phyloP scores from a whole-genome alignment of 2,329 filamentous ascomycete species.

The Trichoderma sp. region DNA sequence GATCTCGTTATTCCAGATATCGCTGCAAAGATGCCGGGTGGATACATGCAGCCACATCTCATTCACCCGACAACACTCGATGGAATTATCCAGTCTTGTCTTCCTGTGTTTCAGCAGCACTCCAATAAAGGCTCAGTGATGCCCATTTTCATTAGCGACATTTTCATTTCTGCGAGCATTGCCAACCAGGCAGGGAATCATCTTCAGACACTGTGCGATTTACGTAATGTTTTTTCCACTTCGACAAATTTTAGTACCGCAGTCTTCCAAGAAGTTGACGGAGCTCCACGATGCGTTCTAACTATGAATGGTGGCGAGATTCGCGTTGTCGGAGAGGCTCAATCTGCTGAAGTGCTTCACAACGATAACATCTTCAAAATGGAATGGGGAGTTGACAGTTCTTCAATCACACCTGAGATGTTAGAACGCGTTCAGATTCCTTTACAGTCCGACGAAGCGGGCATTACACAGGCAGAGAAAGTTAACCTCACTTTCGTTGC shows the following conservation, averaged over 20 bases:
- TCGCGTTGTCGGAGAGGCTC: constrained; percentile 13
- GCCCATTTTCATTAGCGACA: constrained; percentile 13
- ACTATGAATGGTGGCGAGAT: constrained; percentile 16
- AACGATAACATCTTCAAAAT: constrained; percentile 16
- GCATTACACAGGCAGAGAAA: constrained; percentile 17
- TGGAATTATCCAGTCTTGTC: constrained; percentile 57
- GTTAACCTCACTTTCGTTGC: constrained; percentile 9
- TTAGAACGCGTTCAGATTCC: neutral
- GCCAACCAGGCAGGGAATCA: neutral
- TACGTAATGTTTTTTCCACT: neutral
- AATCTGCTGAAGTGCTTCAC: neutral
- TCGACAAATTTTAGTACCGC: constrained; percentile 20
- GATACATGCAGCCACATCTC: constrained; percentile 57
- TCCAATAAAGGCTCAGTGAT: constrained; percentile 2
- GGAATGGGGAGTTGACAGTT: constrained; percentile 17
- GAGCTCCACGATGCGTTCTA: neutral
- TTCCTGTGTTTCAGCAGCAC: constrained; percentile 42
- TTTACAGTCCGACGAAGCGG: constrained; percentile 10
- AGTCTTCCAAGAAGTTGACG: neutral
- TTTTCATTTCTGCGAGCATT: constrained; percentile 4
- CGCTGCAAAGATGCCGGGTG: constrained; percentile 54
- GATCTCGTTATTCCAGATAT: constrained; percentile 53
- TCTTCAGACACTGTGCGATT: neutral
- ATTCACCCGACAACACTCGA: constrained; percentile 63
- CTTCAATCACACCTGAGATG: constrained; percentile 1